Conservation (phyloP, 139 green algal genomes). For the Ettlia oleoabundans region DNA sequence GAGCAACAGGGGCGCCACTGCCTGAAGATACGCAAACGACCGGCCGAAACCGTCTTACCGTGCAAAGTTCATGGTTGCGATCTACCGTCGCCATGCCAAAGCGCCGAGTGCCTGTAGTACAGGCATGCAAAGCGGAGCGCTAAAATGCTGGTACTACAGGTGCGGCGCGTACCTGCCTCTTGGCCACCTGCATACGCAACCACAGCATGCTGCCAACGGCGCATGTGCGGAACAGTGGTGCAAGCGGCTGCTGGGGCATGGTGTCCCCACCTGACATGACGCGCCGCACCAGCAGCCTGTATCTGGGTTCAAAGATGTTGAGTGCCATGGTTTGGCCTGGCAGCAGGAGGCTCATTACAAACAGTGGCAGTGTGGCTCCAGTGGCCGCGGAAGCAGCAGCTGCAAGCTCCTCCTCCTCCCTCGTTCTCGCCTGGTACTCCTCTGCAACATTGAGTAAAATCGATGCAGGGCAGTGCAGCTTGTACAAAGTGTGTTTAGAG, state of each 20-base stretch:
- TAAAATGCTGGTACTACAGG: too few relatives aligned
- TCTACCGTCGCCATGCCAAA: slow-evolving; percentile 79
- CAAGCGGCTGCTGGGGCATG: too few relatives aligned
- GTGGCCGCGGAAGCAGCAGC: background rate
- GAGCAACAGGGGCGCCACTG: background rate
- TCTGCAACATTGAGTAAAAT: background rate
- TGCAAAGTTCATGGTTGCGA: slow-evolving; percentile 35
- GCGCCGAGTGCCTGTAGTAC: slow-evolving; percentile 10
- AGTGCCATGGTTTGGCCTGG: slow-evolving; percentile 83
- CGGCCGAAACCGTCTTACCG: background rate
- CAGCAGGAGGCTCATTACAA: slow-evolving; percentile 90
- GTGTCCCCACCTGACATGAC: slow-evolving; percentile 84
- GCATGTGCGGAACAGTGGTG: too few relatives aligned
- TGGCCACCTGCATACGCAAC: too few relatives aligned
- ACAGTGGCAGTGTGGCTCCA: slow-evolving; percentile 74
- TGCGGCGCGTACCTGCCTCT: too few relatives aligned
- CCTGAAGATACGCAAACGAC: background rate
- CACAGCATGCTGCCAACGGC: too few relatives aligned
- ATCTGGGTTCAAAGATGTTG: slow-evolving; percentile 97
- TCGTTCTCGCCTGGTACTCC: slow-evolving; percentile 35
- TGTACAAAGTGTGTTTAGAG: too few relatives aligned
- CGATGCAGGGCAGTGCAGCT: background rate
- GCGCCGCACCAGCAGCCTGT: slow-evolving; percentile 89
- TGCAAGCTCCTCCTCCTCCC: slow-evolving; percentile 30
- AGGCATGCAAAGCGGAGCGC: too few relatives aligned